Base-by-base conservation (phyloP, 2,329 filamentous ascomycete genomes). In the Simplicillium sp. region DNA sequence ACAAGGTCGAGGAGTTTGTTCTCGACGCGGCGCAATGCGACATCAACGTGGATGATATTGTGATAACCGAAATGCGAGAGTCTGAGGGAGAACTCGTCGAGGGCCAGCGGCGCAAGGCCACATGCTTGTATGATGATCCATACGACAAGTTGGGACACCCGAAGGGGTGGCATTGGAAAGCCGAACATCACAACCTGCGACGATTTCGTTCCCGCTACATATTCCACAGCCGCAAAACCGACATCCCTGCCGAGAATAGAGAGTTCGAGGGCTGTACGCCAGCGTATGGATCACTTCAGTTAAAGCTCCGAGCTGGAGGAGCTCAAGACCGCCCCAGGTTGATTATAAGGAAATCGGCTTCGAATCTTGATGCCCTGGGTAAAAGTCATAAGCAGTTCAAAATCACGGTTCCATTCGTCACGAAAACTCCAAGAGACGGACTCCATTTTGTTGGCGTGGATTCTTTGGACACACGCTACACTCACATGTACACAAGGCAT, bases 381-480 rank as follows among this genome's bases (percentile, higher is more conserved):
- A 58, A 46, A 39, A 68, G 70, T 28, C 64, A 65, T 42, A 62
- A 59, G 48, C 71, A 74, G 37, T 68, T 57, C 48, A 62, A 61
- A 48, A 65, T 79, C 32, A 67, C 67, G 36, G 83, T 96, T 42
- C 85, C 92, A 29, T 98, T 95, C 55, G 68, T 72, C 16, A 77
- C 87, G 29, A 78, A 77, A 38, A 77, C 78, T 50, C 82, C 89
- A 38, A 75, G 87, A 36, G 92, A 98, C 58, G 90, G 87, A 16
- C 61, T 97, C 43, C 89, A 96, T 45, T 98, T 96, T 61, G 86
- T 94, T 13, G 89, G 92, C 4, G 75, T 92, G 31, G 80, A 87
- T 35, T 80, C 82, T 42, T 77, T 81, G 38, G 90, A 96, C 57
- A 71, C 71, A 42, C 77, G 89, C 46, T 98, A 89, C 58, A 88